Evolutionary conservation across 2,329 filamentous ascomycete species (phyloP).

Genomic region (Fusarium albosuccineum): DNA sequence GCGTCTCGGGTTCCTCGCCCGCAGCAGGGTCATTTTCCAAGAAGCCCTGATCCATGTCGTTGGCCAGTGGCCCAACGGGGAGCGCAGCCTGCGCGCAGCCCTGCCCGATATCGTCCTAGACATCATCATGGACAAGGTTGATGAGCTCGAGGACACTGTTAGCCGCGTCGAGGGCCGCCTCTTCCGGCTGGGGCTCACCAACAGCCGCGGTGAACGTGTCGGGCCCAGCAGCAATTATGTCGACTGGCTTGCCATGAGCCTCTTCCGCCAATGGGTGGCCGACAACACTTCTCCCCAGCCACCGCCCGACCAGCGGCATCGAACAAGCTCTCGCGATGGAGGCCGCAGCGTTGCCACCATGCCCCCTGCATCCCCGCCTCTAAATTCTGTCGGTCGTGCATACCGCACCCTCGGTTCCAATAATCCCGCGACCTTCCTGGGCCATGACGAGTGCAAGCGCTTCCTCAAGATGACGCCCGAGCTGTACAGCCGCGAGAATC

Average conservation of each 20-base stretch:
- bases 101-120: slow-evolving; percentile 84
- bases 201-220: slow-evolving; percentile 84
- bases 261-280: slow-evolving; percentile 94
- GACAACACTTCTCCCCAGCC: slow-evolving; percentile 83
- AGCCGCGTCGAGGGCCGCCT: slow-evolving; percentile 83
- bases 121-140: slow-evolving; percentile 94
- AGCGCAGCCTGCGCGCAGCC: slow-evolving; percentile 79
- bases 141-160: slow-evolving; percentile 88
- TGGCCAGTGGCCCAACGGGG: slow-evolving; percentile 89
- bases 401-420: slow-evolving; percentile 81
- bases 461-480: slow-evolving; percentile 89
- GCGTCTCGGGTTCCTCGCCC: slow-evolving; percentile 87
- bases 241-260: slow-evolving; percentile 87
- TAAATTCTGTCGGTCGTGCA: slow-evolving; percentile 75
- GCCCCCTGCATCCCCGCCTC: slow-evolving; percentile 57
- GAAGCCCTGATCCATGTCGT: slow-evolving; percentile 95
- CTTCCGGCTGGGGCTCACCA: slow-evolving; percentile 84
- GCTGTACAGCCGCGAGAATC: slow-evolving; percentile 86
- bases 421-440: slow-evolving; percentile 73
- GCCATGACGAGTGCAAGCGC: slow-evolving; percentile 88
- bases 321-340: slow-evolving; percentile 47
- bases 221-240: slow-evolving; percentile 83
- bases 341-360: slow-evolving; percentile 51
- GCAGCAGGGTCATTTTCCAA: slow-evolving; percentile 85
- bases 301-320: slow-evolving; percentile 47